Base-by-base conservation (phyloP, 2,329 filamentous ascomycete species). In the Fusarium sororula region DNA sequence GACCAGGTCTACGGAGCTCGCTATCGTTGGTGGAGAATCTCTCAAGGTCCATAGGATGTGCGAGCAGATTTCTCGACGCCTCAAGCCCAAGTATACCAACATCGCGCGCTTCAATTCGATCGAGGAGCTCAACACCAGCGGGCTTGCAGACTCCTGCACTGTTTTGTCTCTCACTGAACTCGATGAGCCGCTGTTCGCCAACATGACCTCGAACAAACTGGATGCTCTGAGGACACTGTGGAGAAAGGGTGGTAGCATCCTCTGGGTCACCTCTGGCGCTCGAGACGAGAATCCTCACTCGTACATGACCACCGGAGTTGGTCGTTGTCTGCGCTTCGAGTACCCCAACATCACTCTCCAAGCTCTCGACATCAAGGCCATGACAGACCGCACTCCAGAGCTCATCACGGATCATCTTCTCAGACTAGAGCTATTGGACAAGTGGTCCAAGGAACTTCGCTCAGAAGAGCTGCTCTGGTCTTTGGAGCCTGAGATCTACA, bases 401-500 rank as follows among this genome's bases (percentile, higher is more conserved):
- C 45, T 47, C 18, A 39, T 66, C 12, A 11, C n/a, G 3, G 45
- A 66, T 1, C 26, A 37, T 11, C n/a, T 66, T 1, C 1, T 66
- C 5, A 30, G 39, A 7, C 48, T 47, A 1, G 39, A 66, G 48
- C 4, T 54, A 1, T 18, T 62, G 35, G 57, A 62, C 3, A 53
- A 53, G 6, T 53, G 48, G 48, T 37, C 48, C 17, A 53, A 53
- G 17, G 48, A 53, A 0, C 48, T 53, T 53, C 48, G 10, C 0
- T 4, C 45, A 7, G 45, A 35, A 9, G 24, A 44, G 30, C 3
- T 66, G 12, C 39, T 66, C n/a, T 66, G 63, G 63, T 63, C 58
- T 24, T n/a, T 28, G 8, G 63, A 66, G n/a, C 63, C 58, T 6
- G 63, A 66, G 37, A 26, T 66, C 22, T 53, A 53, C 8, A 4